phyloP scores from a whole-genome alignment of 176 grass and related monocot genomes.

The Aechmea fasciata region DNA sequence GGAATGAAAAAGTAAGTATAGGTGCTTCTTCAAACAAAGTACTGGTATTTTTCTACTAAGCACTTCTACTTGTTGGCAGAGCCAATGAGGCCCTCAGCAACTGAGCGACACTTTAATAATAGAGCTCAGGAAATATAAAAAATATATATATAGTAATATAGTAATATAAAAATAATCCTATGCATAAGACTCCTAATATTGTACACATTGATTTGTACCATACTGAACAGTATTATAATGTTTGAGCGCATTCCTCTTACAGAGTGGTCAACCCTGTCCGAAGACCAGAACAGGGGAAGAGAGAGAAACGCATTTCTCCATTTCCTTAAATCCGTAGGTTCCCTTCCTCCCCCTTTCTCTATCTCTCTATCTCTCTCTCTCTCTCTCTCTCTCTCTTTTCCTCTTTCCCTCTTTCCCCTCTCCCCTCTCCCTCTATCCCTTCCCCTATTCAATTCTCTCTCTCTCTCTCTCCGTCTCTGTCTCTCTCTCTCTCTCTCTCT shows the following conservation, averaged over 20 bases:
- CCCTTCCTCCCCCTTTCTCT: background rate
- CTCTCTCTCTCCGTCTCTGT: background rate
- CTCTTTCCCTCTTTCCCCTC: background rate
- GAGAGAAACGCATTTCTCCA: background rate
- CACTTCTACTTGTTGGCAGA: no score
- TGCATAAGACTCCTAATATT: background rate
- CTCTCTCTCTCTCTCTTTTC: no score
- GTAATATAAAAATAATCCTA: background rate
- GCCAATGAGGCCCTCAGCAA: no score
- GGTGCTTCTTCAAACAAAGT: no score
- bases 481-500: background rate
- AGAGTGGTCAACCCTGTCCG: conserved; percentile 11
- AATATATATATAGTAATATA: background rate
- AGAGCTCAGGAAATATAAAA: background rate
- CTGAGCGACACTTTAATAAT: no score
- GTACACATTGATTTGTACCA: conserved; percentile 32
- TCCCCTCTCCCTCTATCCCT: conserved; percentile 15
- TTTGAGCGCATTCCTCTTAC: conserved; percentile 51
- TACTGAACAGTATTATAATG: conserved; percentile 52
- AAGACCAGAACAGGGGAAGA: conserved; percentile 8
- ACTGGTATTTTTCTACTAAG: no score
- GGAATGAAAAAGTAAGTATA: no score
- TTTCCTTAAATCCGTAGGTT: conserved; percentile 26
- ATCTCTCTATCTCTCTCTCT: conserved; percentile 7
- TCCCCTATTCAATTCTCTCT: background rate